A percentile compares a stretch with the other conserved stretches of the same genome.
Conservation (phyloP, 2,329 filamentous ascomycete genomes). For the Aureobasidium namibiae region DNA sequence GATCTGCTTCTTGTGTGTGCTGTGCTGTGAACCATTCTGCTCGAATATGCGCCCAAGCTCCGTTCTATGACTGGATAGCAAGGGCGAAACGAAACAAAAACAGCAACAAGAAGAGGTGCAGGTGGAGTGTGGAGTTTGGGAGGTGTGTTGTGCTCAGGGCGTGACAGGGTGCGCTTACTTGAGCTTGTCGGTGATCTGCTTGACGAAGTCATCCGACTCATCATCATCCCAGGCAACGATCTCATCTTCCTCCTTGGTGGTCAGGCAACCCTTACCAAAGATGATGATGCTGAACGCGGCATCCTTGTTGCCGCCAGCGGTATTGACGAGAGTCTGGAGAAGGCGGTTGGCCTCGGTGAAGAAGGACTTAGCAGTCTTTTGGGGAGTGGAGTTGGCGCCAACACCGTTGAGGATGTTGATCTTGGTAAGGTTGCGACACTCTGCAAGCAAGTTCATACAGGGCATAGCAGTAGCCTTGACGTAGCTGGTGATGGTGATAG, state of each 20-base stretch:
- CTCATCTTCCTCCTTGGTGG: conserved; percentile 22
- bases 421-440: conserved; percentile 21
- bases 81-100: neutral
- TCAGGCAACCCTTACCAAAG: conserved; percentile 23
- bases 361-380: conserved; percentile 28
- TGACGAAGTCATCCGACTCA: conserved; percentile 21
- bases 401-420: conserved; percentile 25
- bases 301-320: conserved; percentile 17
- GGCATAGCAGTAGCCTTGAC: conserved; percentile 23
- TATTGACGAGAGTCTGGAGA: conserved; percentile 19
- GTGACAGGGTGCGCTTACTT: conserved; percentile 22
- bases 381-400: conserved; percentile 21
- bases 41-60: neutral
- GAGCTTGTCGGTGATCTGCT: conserved; percentile 21
- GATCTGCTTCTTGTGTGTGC: neutral
- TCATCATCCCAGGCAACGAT: conserved; percentile 16
- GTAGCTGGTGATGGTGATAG: conserved; percentile 24
- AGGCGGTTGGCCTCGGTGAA: conserved; percentile 27
- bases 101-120: neutral
- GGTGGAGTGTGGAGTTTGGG: neutral
- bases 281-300: conserved; percentile 23
- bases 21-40: neutral
- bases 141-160: neutral
- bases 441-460: conserved; percentile 26
- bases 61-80: neutral